These are phyloP conservation scores for Sphaerobolus stellatus DNA, from an alignment of 1,284 basidiomycete species.

Conservation along the genomic window DNA sequence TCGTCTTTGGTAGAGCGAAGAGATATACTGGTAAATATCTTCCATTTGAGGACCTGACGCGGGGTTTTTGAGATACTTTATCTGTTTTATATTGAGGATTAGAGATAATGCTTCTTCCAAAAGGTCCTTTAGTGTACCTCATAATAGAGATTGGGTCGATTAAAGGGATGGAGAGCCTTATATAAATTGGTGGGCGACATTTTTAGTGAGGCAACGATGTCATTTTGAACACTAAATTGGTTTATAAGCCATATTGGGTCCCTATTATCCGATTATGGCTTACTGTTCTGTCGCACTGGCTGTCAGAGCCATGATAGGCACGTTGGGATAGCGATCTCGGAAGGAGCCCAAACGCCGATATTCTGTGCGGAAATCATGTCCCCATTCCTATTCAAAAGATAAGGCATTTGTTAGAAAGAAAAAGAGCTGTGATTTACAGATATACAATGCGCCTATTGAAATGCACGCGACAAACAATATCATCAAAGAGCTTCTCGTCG, in stretches of 20 bases:
- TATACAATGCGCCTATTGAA: conserved; percentile 74
- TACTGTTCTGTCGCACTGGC: conserved; percentile 71
- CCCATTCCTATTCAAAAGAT: conserved; percentile 68
- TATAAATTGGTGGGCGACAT: conserved; percentile 58
- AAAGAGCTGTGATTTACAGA: conserved; percentile 47
- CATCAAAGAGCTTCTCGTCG: not conserved
- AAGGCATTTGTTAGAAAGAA: not conserved
- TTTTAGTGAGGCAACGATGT: conserved; percentile 66
- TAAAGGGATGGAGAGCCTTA: conserved; percentile 74
- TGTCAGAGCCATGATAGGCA: conserved; percentile 85
- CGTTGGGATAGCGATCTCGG: conserved; percentile 60
- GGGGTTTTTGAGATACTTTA: conserved; percentile 58
- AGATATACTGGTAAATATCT: conserved; percentile 69
- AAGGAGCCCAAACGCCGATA: conserved; percentile 74
- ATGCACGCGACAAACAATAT: not conserved
- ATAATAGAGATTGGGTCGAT: conserved; percentile 78
- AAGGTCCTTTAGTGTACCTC: conserved; percentile 45
- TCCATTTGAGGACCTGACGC: conserved; percentile 53
- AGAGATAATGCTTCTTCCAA: not conserved
- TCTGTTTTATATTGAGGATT: conserved; percentile 35
- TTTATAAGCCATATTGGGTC: not conserved
- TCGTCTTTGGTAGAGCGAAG: conserved; percentile 54
- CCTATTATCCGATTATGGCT: conserved; percentile 15
- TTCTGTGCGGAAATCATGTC: conserved; percentile 73
- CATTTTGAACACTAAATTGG: conserved; percentile 58